Base-by-base conservation (phyloP, 2,329 filamentous ascomycete species). In the Fusarium sp. region DNA sequence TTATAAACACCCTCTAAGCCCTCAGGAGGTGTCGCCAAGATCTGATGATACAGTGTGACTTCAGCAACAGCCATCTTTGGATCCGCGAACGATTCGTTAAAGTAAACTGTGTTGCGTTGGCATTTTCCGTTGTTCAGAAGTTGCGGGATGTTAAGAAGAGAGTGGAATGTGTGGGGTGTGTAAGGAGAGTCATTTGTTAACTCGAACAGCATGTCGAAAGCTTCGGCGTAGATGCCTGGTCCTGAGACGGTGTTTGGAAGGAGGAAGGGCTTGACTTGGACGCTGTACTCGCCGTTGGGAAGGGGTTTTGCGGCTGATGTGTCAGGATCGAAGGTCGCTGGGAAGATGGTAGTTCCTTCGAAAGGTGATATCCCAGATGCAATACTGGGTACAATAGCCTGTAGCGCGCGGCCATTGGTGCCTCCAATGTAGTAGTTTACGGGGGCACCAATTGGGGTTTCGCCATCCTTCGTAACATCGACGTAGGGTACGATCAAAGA, bases 31-130 rank as follows among this genome's bases (percentile, higher is more conserved):
- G 63, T 66, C 4, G 13, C 61, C 5, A 61, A 0, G 4, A 66
- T 66, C 11, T 65, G 55, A 6, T 66, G 61, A 20, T 66, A 66
- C 1, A 66, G 48, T 2, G 61, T 65, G 1, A 66, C 32, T 4
- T 65, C 61, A 1, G 16, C 63, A 13, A 65, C 12, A 20, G 45
- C 61, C 63, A 65, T 65, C n/a, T 25, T 54, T 0, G 61, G 63
- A 8, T 55, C 37, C 2, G 61, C 41, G 46, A 45, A 55, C 0
- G 63, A 37, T 7, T 65, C 63, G 7, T 65, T 66, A 9, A 66
- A 66, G 7, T 66, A 66, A 2, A 65, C 13, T 2, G 63, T 65
- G 3, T 66, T 65, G 4, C 61, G 54, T 14, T 66, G 63, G 14
- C 63, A 65, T 6, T 66, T 65, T 3, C 40, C 40, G 12, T 37